A percentile compares a stretch with the other conserved stretches of the same genome.
These are phyloP conservation scores for Xylaria palmicola DNA, from an alignment of 495 filamentous ascomycete species.

Conservation along the genomic window DNA sequence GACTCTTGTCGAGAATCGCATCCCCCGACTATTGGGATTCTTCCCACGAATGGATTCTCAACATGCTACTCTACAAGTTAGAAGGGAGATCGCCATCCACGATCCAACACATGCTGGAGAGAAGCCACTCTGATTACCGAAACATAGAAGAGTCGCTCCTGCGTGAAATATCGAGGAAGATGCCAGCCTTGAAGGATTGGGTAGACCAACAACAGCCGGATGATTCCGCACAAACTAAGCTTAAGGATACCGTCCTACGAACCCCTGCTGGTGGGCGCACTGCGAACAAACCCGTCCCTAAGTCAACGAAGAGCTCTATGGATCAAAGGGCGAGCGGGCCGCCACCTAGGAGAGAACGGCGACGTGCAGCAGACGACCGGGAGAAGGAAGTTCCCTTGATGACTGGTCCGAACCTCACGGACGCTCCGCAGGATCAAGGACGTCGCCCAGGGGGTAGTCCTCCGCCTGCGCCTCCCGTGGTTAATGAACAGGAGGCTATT, in stretches of 20 bases:
- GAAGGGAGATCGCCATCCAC: slow-evolving; percentile 3
- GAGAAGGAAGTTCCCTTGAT: not conserved
- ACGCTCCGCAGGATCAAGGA: not conserved
- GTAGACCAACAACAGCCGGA: not conserved
- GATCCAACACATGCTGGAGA: slow-evolving; percentile 3
- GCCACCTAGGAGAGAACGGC: not conserved
- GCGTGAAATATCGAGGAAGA: slow-evolving; percentile 7
- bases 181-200: slow-evolving; percentile 4
- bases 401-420: not conserved
- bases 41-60: slow-evolving; percentile 6
- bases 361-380: not conserved
- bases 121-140: not conserved
- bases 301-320: not conserved
- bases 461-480: not conserved
- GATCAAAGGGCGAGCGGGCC: not conserved
- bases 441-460: not conserved
- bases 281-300: not conserved
- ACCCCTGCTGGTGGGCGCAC: not conserved
- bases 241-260: not conserved
- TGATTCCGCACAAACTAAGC: not conserved
- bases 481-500: not conserved
- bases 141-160: slow-evolving; percentile 2
- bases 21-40: slow-evolving; percentile 5
- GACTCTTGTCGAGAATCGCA: not conserved
- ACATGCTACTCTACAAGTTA: slow-evolving; percentile 12